Evolutionary conservation across 208 protist genomes (phyloP), one percentile per base, ranked within the genome.

Genomic region (Crithidia fasciculata): DNA sequence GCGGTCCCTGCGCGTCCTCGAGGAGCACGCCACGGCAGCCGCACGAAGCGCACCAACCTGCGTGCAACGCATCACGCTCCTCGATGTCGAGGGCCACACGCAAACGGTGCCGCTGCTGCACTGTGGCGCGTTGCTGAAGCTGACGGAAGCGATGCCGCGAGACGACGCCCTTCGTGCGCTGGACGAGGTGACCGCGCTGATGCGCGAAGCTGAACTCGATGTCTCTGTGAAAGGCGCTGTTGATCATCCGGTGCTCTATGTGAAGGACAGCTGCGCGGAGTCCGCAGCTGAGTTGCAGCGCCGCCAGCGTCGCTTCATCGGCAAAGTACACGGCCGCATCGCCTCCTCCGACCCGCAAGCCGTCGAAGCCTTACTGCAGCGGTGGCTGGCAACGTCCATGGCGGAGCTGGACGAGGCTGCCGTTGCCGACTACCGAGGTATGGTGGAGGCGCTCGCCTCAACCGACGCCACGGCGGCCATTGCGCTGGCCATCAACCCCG

Each of bases 401-500:
- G 8, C 3, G n/a, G 64, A 49, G 28, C 63, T 59, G 36, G 56
- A 49, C 53, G 76, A 76, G 4, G 47, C 28, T n/a, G 76, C 56
- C 4, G 69, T 69, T 44, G 71, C 71, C 5, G 47, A 69, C 56
- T 96, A 92, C 68, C 72, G 81, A 8, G 85, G 87, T 7, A 67
- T 90, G 36, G 80, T 94, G 18, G 85, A 94, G 62, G 77, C 68
- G 44, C 69, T 96, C 8, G 69, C 53, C 8, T 43, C 45, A n/a
- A 73, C 59, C 0, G 85, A 94, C 37, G 52, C 74, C 10, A 54
- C 74, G 0, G 70, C 80, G 0, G 85, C 92, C 7, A 43, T 95
- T 3, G 82, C 88, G 5, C 40, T 94, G 5, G 89, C 88, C 18
- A 76, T 91, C 45, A 84, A 92, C 57, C 47, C 68, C 16, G 55